These are phyloP conservation scores for Mycena rebaudengoi DNA, from an alignment of 768 basidiomycete genomes.

Conservation along the genomic window DNA sequence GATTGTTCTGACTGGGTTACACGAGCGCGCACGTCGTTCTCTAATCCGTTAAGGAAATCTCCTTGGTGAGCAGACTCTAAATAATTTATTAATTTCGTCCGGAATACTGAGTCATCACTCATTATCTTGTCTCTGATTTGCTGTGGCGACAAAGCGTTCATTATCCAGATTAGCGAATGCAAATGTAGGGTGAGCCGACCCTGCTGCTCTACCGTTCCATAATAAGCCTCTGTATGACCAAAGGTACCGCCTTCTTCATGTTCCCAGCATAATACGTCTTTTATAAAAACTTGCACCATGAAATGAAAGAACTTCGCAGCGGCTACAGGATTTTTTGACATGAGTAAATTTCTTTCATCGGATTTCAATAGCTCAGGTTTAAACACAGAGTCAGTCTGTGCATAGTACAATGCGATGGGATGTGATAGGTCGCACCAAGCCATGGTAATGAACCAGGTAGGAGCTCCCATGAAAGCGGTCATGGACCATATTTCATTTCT, in stretches of 20 bases:
- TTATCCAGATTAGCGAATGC: conserved; percentile 36
- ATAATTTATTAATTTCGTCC: background rate
- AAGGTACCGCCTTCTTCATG: conserved; percentile 12
- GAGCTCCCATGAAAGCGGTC: conserved; percentile 33
- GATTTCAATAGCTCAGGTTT: conserved; percentile 10
- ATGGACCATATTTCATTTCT: conserved; percentile 43
- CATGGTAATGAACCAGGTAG: conserved; percentile 45
- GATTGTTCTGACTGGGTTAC: too few relatives aligned
- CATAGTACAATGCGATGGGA: conserved; percentile 45
- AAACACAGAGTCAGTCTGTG: conserved; percentile 31
- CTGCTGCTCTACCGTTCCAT: conserved; percentile 41
- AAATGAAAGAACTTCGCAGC: conserved; percentile 29
- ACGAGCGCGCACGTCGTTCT: too few relatives aligned
- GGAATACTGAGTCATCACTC: background rate
- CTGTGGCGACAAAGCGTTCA: conserved; percentile 17
- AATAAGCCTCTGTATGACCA: conserved; percentile 30
- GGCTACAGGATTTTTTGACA: conserved; percentile 26
- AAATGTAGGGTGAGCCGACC: conserved; percentile 37
- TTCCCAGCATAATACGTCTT: conserved; percentile 9
- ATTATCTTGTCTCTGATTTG: conserved; percentile 18
- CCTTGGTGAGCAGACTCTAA: background rate
- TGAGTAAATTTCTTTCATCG: background rate
- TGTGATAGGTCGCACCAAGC: conserved; percentile 39
- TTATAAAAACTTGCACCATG: conserved; percentile 24
- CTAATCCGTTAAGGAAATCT: too few relatives aligned